A percentile compares a stretch with the other conserved stretches of the same genome.
Evolutionary conservation across 2,329 filamentous ascomycete species (phyloP).

Genomic region (Aspergillus brunneoviolaceus): DNA sequence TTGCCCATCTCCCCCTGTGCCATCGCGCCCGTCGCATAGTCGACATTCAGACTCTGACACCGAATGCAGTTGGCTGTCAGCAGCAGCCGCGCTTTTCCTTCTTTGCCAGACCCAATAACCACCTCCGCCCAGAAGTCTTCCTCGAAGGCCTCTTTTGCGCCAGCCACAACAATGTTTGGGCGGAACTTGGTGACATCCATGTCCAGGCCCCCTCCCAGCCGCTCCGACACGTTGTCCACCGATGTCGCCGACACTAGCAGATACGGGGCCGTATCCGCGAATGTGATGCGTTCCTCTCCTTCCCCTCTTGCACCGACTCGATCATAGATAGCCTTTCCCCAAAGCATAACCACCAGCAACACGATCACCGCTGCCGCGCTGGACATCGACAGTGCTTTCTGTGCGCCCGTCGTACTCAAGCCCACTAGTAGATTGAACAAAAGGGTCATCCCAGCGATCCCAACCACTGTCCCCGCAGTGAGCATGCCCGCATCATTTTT

Average conservation of each 20-base stretch:
- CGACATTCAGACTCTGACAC: slow-evolving; percentile 69
- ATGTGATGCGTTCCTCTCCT: slow-evolving; percentile 29
- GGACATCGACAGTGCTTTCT: background rate
- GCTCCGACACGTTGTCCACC: slow-evolving; percentile 62
- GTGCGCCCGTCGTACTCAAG: background rate
- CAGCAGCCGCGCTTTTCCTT: slow-evolving; percentile 42
- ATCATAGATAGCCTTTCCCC: background rate
- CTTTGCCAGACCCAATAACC: slow-evolving; percentile 35
- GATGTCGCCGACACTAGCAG: slow-evolving; percentile 71
- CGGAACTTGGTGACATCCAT: slow-evolving; percentile 70
- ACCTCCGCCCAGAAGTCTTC: slow-evolving; percentile 74
- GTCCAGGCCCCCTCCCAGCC: slow-evolving; percentile 50
- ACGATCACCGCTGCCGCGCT: slow-evolving; percentile 9
- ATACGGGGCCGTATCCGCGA: slow-evolving; percentile 54
- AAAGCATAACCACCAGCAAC: slow-evolving; percentile 2
- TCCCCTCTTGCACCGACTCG: background rate
- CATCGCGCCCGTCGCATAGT: slow-evolving; percentile 64
- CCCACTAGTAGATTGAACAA: slow-evolving; percentile 8
- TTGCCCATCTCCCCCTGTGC: slow-evolving; percentile 58
- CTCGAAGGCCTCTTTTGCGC: slow-evolving; percentile 57
- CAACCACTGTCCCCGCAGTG: background rate
- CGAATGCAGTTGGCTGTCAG: slow-evolving; percentile 70
- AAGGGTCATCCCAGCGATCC: slow-evolving; percentile 9
- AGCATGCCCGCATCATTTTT: background rate
- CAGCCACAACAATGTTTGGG: slow-evolving; percentile 69